phyloP scores from a whole-genome alignment of 257 asterid genomes.

The Solanum piurae region DNA sequence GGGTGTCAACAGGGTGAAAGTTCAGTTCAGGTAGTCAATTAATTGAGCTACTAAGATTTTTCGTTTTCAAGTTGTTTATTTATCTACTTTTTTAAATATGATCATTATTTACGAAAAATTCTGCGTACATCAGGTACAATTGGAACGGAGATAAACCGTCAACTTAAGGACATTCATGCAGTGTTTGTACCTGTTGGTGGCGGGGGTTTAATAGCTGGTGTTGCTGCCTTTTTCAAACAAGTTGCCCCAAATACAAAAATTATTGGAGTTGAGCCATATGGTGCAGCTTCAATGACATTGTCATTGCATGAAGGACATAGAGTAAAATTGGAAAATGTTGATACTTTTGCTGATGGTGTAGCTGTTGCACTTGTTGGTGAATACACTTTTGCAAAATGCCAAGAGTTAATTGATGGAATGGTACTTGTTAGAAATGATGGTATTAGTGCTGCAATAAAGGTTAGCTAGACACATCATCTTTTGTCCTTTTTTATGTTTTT shows the following conservation, averaged over 20 bases:
- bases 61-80: too few relatives aligned
- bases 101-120: background rate
- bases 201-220: slow-evolving; percentile 91
- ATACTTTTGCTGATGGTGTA: slow-evolving; percentile 96
- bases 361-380: slow-evolving; percentile 87
- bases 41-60: background rate
- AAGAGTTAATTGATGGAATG: slow-evolving; percentile 68
- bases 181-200: slow-evolving; percentile 93
- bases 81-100: background rate
- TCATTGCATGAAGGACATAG: slow-evolving; percentile 52
- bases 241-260: slow-evolving; percentile 68
- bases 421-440: slow-evolving; percentile 73
- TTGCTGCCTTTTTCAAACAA: slow-evolving; percentile 74
- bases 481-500: background rate
- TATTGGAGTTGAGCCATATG: slow-evolving; percentile 87
- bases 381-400: slow-evolving; percentile 63
- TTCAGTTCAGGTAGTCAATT: background rate
- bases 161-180: slow-evolving; percentile 51
- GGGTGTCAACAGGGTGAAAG: too few relatives aligned
- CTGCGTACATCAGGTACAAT: slow-evolving; percentile 39
- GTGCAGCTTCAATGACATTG: slow-evolving; percentile 89
- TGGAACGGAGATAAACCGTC: slow-evolving; percentile 75
- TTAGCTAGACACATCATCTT: slow-evolving; percentile 5
- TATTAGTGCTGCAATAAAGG: slow-evolving; percentile 90
- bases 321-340: slow-evolving; percentile 65